A percentile compares a stretch with the other conserved stretches of the same genome.
These are phyloP conservation scores for Dactylellina sp. DNA, from an alignment of 2,329 filamentous ascomycete species.

Conservation along the genomic window DNA sequence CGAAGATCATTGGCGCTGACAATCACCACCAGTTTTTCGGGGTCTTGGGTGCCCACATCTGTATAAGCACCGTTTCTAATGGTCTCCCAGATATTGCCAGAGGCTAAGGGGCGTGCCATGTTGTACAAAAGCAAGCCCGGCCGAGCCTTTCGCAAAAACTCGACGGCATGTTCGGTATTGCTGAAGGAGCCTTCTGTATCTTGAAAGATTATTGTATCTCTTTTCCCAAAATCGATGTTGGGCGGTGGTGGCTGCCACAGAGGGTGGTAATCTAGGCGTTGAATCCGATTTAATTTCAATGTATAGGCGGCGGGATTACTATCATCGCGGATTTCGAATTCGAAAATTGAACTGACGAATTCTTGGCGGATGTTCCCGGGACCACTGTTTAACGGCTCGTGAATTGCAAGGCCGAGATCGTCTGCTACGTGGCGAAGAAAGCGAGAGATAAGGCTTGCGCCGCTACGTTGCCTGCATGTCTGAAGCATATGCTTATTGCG, in stretches of 20 bases:
- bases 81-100: constrained; percentile 35
- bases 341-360: constrained; percentile 31
- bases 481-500: constrained; percentile 24
- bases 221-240: not conserved
- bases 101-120: constrained; percentile 26
- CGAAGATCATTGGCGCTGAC: constrained; percentile 47
- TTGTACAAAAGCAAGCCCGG: constrained; percentile 29
- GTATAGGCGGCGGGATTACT: constrained; percentile 2
- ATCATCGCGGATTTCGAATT: constrained; percentile 27
- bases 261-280: constrained; percentile 30
- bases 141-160: constrained; percentile 14
- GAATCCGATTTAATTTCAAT: constrained; percentile 30
- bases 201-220: constrained; percentile 29
- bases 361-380: constrained; percentile 32
- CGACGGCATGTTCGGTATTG: constrained; percentile 27
- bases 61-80: constrained; percentile 31
- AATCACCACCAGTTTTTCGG: constrained; percentile 27
- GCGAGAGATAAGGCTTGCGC: constrained; percentile 20
- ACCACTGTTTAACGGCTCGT: constrained; percentile 10
- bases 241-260: constrained; percentile 20
- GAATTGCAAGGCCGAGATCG: constrained; percentile 23
- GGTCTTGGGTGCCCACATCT: constrained; percentile 21
- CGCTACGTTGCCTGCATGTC: constrained; percentile 23
- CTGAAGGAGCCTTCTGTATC: constrained; percentile 39
- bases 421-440: constrained; percentile 15